These are phyloP conservation scores for Trichoderma reesei DNA, from an alignment of 495 filamentous ascomycete genomes.

Conservation along the genomic window DNA sequence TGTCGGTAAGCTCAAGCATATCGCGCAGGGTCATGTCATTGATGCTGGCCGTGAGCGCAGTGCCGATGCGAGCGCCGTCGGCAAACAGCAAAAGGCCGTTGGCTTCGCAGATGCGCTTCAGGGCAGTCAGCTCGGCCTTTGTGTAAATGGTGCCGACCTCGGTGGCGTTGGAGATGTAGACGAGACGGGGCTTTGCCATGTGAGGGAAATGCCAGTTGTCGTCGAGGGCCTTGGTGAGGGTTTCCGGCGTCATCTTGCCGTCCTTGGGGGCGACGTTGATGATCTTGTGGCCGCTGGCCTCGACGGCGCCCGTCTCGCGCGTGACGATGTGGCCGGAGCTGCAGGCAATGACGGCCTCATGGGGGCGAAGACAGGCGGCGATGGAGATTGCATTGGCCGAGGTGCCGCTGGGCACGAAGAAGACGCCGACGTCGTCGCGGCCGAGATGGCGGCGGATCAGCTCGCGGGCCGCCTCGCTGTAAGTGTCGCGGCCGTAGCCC, in stretches of 20 bases:
- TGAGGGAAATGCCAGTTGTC: constrained; percentile 12
- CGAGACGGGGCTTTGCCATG: constrained; percentile 10
- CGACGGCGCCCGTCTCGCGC: constrained; percentile 10
- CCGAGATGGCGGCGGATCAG: constrained; percentile 10
- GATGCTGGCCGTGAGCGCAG: background rate
- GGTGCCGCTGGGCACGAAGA: constrained; percentile 12
- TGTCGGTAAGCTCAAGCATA: constrained; percentile 10
- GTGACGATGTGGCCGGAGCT: constrained; percentile 11
- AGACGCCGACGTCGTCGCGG: constrained; percentile 7
- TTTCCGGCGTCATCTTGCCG: constrained; percentile 9
- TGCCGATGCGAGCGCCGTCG: constrained; percentile 10
- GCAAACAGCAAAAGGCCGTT: constrained; percentile 8
- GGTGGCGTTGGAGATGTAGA: constrained; percentile 12
- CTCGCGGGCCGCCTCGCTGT: constrained; percentile 9
- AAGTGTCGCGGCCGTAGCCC: constrained; percentile 7
- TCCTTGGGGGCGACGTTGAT: constrained; percentile 8
- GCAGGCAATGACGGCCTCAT: constrained; percentile 11
- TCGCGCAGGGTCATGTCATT: constrained; percentile 11
- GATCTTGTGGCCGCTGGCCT: constrained; percentile 12
- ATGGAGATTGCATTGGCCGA: constrained; percentile 12
- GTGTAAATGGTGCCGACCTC: constrained; percentile 11
- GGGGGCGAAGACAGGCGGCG: constrained; percentile 9
- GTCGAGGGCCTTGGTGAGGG: background rate
- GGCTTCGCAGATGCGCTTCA: background rate
- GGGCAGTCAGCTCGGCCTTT: background rate